These are phyloP conservation scores for Penstemon barbatus DNA, from an alignment of 257 asterid species.

Conservation along the genomic window DNA sequence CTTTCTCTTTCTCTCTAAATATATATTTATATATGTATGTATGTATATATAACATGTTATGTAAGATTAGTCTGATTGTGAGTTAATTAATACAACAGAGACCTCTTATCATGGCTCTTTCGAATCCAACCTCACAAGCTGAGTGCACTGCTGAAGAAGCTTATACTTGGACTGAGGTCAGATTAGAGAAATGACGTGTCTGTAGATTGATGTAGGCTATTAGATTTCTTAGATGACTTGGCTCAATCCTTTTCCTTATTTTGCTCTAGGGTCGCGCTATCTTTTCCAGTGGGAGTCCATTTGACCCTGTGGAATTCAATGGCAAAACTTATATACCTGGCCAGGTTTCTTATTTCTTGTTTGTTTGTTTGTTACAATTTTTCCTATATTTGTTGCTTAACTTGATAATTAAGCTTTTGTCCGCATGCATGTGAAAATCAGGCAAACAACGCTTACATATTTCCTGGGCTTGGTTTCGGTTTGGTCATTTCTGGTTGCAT, in stretches of 20 bases:
- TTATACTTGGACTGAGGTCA: slow-evolving; percentile 85
- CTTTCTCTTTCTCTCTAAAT: not conserved
- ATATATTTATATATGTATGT: no score
- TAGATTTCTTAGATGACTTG: not conserved
- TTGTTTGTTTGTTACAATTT: not conserved
- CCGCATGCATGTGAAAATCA: slow-evolving; percentile 30
- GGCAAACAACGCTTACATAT: slow-evolving; percentile 96
- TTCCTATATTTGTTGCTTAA: not conserved
- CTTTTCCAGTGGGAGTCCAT: slow-evolving; percentile 94
- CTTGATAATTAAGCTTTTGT: not conserved
- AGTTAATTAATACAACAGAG: slow-evolving; percentile 43
- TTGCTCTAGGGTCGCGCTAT: slow-evolving; percentile 74
- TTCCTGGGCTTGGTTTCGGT: slow-evolving; percentile 94
- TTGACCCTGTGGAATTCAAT: slow-evolving; percentile 66
- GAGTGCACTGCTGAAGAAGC: slow-evolving; percentile 99
- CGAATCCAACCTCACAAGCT: slow-evolving; percentile 95
- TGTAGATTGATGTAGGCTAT: no score
- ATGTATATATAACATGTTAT: not conserved
- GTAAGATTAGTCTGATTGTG: slow-evolving; percentile 27
- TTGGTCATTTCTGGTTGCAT: slow-evolving; percentile 86
- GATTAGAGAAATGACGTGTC: not conserved
- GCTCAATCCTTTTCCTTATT: slow-evolving; percentile 15
- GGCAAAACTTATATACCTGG: slow-evolving; percentile 69
- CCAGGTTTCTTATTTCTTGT: slow-evolving; percentile 52
- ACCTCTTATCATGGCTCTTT: slow-evolving; percentile 96